These are phyloP conservation scores for Tricholoma sp. DNA, from an alignment of 768 basidiomycete species.

Conservation along the genomic window DNA sequence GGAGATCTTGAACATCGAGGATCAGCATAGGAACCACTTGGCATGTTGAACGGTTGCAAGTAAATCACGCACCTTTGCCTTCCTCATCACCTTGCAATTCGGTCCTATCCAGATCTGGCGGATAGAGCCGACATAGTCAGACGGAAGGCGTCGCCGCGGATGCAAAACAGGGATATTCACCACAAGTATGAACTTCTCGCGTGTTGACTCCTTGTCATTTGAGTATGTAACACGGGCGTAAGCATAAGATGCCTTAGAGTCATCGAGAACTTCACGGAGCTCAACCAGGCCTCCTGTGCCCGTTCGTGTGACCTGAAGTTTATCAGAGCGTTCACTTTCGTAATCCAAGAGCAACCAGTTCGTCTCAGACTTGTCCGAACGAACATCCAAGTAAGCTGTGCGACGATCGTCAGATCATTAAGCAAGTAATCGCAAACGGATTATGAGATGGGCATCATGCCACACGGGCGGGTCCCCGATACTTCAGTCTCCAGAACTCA, in stretches of 20 bases:
- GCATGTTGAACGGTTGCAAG: neutral
- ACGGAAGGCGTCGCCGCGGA: conserved; percentile 11
- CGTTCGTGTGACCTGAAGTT: conserved; percentile 69
- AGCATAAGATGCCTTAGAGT: conserved; percentile 74
- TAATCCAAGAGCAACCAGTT: conserved; percentile 94
- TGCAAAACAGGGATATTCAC: conserved; percentile 28
- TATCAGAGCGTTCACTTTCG: conserved; percentile 79
- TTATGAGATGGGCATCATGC: conserved; percentile 5
- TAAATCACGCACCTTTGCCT: conserved; percentile 68
- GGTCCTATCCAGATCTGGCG: conserved; percentile 72
- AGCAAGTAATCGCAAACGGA: conserved; percentile 2
- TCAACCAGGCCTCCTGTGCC: conserved; percentile 79
- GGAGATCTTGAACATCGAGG: conserved; percentile 60
- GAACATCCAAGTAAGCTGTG: conserved; percentile 83
- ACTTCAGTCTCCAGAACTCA: neutral
- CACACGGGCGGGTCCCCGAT: neutral
- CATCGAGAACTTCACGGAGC: conserved; percentile 66
- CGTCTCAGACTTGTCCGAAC: conserved; percentile 77
- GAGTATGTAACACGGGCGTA: conserved; percentile 82
- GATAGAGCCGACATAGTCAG: conserved; percentile 9
- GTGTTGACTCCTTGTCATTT: conserved; percentile 79
- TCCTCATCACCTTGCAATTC: conserved; percentile 84
- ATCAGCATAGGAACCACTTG: conserved; percentile 21
- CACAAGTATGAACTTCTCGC: conserved; percentile 87
- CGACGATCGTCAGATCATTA: conserved; percentile 21